phyloP scores from a whole-genome alignment of 1,284 basidiomycete species.

The Puccinia novopanici region DNA sequence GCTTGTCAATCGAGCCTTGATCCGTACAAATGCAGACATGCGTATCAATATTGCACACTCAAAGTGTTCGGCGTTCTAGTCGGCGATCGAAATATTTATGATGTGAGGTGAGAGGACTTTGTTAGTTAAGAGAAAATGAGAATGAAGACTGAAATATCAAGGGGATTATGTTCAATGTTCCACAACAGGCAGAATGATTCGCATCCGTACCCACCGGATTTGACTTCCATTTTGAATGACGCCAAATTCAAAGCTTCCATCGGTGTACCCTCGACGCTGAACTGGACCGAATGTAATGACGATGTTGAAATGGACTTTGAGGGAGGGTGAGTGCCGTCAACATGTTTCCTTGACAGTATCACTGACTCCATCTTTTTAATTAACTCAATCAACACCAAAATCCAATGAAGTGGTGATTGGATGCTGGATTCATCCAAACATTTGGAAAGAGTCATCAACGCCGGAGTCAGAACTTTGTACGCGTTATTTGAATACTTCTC shows the following conservation, averaged over 20 bases:
- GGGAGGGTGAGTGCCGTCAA: neutral
- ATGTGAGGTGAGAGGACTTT: conserved; percentile 9
- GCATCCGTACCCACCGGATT: conserved; percentile 18
- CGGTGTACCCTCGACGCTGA: conserved; percentile 9
- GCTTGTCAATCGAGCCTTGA: conserved; percentile 14
- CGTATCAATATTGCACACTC: conserved; percentile 16
- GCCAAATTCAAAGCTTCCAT: conserved; percentile 12
- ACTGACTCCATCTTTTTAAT: too few relatives aligned
- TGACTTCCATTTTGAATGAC: conserved; percentile 20
- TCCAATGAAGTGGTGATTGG: conserved; percentile 39
- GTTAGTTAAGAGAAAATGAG: too few relatives aligned
- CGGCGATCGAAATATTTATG: conserved; percentile 24
- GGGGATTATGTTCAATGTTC: too few relatives aligned
- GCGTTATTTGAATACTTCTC: too few relatives aligned
- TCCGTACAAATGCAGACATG: neutral
- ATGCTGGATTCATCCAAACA: conserved; percentile 33
- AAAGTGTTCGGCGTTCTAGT: conserved; percentile 11
- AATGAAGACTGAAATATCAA: neutral
- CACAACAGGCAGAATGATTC: conserved; percentile 13
- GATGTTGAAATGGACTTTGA: conserved; percentile 32
- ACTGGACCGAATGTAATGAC: conserved; percentile 34
- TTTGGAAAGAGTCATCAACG: conserved; percentile 23
- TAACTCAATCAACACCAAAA: too few relatives aligned
- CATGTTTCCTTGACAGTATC: neutral
- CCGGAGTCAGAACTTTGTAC: conserved; percentile 41